Evolutionary conservation across 1,139 yeast genomes (phyloP).

Genomic region (Citeromyces hawaiiensis): DNA sequence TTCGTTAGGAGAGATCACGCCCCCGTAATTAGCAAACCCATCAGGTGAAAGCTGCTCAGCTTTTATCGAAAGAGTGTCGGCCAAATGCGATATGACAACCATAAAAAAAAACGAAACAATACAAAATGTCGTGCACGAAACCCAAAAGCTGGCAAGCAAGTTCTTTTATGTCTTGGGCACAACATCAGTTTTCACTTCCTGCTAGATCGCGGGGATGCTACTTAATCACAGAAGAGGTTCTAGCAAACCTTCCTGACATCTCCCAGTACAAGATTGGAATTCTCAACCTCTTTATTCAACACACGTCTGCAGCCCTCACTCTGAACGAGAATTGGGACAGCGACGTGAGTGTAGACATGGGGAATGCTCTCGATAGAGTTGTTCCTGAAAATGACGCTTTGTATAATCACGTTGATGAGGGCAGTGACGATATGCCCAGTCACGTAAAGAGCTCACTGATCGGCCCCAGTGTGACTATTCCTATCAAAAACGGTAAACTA

Average conservation of each 20-base stretch:
- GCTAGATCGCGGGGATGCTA: constrained; percentile 59
- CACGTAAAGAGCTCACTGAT: constrained; percentile 55
- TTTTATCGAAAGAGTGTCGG: constrained; percentile 6
- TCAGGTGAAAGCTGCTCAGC: constrained; percentile 33
- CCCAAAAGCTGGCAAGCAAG: neutral
- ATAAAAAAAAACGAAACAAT: neutral
- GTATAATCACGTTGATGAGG: constrained; percentile 62
- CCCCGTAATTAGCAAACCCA: constrained; percentile 35
- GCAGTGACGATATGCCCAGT: constrained; percentile 76
- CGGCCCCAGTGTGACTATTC: constrained; percentile 55
- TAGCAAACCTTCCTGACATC: constrained; percentile 42
- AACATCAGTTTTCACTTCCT: constrained; percentile 38
- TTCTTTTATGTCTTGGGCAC: constrained; percentile 28
- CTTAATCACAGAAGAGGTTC: constrained; percentile 55
- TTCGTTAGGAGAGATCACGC: constrained; percentile 40
- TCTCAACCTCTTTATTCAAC: constrained; percentile 57
- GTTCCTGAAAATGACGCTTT: constrained; percentile 62
- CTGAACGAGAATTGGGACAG: constrained; percentile 74
- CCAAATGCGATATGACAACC: constrained; percentile 1
- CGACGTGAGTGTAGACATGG: constrained; percentile 62
- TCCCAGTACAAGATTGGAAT: constrained; percentile 48
- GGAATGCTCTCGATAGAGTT: constrained; percentile 42
- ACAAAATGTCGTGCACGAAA: neutral
- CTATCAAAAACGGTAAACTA: constrained; percentile 53
- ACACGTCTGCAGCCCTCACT: constrained; percentile 67